These are phyloP conservation scores for Paspalum vaginatum DNA, from an alignment of 176 grass and related monocot species.

Conservation along the genomic window DNA sequence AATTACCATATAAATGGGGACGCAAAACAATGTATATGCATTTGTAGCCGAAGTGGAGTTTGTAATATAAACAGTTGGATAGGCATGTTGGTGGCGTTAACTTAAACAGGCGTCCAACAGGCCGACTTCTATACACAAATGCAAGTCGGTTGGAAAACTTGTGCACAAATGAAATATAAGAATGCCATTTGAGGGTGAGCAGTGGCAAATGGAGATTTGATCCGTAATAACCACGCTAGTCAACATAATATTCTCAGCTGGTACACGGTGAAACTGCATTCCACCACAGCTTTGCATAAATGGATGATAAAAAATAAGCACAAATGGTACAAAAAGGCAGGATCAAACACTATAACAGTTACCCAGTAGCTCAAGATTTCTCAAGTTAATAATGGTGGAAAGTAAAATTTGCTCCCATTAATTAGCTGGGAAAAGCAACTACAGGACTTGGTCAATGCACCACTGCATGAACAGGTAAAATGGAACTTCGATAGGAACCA, in stretches of 20 bases:
- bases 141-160: neutral
- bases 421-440: slow-evolving; percentile 5
- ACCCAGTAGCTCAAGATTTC: neutral
- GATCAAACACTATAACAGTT: slow-evolving; percentile 10
- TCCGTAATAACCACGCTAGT: neutral
- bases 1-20: too few species aligned
- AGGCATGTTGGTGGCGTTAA: too few species aligned
- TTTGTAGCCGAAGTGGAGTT: too few species aligned
- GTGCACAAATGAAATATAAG: neutral
- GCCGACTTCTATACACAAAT: neutral
- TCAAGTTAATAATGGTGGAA: neutral
- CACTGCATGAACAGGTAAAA: slow-evolving; percentile 41
- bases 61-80: too few species aligned
- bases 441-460: slow-evolving; percentile 34
- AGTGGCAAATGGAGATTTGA: too few species aligned
- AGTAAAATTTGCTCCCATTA: neutral
- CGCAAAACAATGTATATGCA: too few species aligned
- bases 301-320: neutral
- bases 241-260: neutral
- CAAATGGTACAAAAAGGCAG: neutral
- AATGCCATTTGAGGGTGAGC: neutral
- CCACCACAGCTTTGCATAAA: neutral
- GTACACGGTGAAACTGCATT: neutral
- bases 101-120: too few species aligned
- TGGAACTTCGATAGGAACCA: slow-evolving; percentile 11